Conservation (phyloP, 495 filamentous ascomycete species). For the Lepidopterella palustris region DNA sequence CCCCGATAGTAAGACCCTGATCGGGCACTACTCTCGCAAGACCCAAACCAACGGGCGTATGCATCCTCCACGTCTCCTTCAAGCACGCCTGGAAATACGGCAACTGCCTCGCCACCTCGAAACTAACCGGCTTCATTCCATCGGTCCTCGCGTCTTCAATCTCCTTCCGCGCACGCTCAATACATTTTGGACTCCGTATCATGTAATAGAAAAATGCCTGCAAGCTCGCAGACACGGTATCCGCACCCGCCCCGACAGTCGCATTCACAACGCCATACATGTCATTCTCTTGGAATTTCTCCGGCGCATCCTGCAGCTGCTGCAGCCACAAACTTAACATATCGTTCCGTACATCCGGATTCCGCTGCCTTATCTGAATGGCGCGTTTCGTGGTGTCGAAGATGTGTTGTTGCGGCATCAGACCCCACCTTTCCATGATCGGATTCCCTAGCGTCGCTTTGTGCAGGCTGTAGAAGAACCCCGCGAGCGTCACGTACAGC, state of each 20-base stretch:
- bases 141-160: constrained; percentile 34
- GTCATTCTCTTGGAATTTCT: constrained; percentile 40
- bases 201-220: constrained; percentile 40
- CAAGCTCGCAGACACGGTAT: constrained; percentile 40
- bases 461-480: constrained; percentile 40
- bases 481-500: constrained; percentile 34
- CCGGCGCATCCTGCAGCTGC: constrained; percentile 35
- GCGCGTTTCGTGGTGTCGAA: constrained; percentile 40
- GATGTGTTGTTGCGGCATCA: constrained; percentile 41
- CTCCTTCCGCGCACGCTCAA: constrained; percentile 35
- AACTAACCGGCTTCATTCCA: constrained; percentile 27
- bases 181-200: constrained; percentile 31
- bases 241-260: constrained; percentile 43
- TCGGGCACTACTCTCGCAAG: constrained; percentile 34
- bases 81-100: constrained; percentile 42
- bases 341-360: constrained; percentile 37
- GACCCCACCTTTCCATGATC: constrained; percentile 36
- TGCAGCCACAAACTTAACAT: constrained; percentile 45
- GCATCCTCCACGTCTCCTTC: constrained; percentile 49
- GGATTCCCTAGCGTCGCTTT: constrained; percentile 41
- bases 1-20: constrained; percentile 17
- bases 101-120: constrained; percentile 31
- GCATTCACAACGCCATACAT: constrained; percentile 37
- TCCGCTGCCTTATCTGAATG: constrained; percentile 39
- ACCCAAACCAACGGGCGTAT: constrained; percentile 27